Base-by-base conservation (phyloP, 2,329 filamentous ascomycete species). In the Coniosporium tulheliwenetii region DNA sequence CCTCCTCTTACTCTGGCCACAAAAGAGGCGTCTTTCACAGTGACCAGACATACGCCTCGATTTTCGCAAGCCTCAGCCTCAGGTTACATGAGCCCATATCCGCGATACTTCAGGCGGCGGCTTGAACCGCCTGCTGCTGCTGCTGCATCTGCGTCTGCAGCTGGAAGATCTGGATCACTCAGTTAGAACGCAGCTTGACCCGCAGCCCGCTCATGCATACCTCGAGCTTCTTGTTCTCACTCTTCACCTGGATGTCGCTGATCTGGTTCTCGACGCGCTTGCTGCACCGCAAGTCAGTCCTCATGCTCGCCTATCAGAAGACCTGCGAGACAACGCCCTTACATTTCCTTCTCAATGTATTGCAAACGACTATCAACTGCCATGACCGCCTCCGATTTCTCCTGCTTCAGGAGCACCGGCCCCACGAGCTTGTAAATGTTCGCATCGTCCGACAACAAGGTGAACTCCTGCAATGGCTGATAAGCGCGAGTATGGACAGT, bases 351-450 rank as follows among this genome's bases (percentile, higher is more conserved):
- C 48, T 79, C 74, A 49, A 98, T 98, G 55, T 89, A 96, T 49
- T 94, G 86, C 39, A 98, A 61, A 16, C 91, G 77, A 14, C 85
- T 85, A 51, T 93, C 85, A 13, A 98, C 91, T 0, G 86, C 87
- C 69, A 84, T 81, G 48, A 86, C 78, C 0, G 91, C 91, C 59
- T 98, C 91, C 1, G 76, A 66, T 60, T 84, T 87, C 43, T 96
- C 91, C 62, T 98, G 91, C 70, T 96, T 95, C 54, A 98, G 63
- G 32, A 98, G 66, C 5, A 96, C 84, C 0, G 91, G 91, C 0
- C 91, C 91, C 37, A 94, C 78, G 35, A 95, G 76, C 64, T 96
- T 98, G 75, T 93, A 98, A 60, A 98, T 93, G 47, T 78, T 85
- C 54, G 93, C 82, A 50, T 81, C 81, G 32, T 87, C 80, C 51